These are phyloP conservation scores for Neurospora discreta DNA, from an alignment of 495 filamentous ascomycete species.

Conservation along the genomic window DNA sequence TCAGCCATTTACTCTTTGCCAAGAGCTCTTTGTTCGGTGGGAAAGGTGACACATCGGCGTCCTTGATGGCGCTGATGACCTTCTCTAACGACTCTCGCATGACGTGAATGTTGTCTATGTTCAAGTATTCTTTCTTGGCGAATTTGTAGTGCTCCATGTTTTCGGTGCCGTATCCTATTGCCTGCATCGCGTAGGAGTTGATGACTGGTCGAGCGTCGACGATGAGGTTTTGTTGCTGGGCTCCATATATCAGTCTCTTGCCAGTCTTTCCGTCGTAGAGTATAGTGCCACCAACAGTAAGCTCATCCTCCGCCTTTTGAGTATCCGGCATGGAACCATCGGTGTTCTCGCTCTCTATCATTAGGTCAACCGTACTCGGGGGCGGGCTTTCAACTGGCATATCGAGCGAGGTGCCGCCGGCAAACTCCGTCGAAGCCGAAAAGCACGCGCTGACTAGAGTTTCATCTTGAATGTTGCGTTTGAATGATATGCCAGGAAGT, in stretches of 20 bases:
- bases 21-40: constrained; percentile 76
- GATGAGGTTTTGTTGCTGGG: constrained; percentile 89
- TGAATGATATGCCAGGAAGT: constrained; percentile 72
- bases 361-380: constrained; percentile 46
- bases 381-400: constrained; percentile 35
- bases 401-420: constrained; percentile 9
- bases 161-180: constrained; percentile 84
- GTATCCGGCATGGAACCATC: constrained; percentile 38
- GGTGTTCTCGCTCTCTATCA: constrained; percentile 24
- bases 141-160: constrained; percentile 97
- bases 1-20: constrained; percentile 78
- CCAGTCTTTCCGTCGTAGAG: constrained; percentile 34
- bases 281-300: constrained; percentile 40
- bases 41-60: constrained; percentile 77
- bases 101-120: constrained; percentile 98
- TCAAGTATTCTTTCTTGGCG: constrained; percentile 86
- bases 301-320: constrained; percentile 64
- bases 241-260: constrained; percentile 67
- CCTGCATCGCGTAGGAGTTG: constrained; percentile 94
- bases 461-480: constrained; percentile 92
- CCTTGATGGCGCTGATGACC: constrained; percentile 83
- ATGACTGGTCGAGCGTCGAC: constrained; percentile 93
- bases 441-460: constrained; percentile 89
- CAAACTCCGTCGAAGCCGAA: constrained; percentile 50
- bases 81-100: constrained; percentile 89